These are phyloP conservation scores for Plenodomus lindquistii DNA, from an alignment of 2,329 filamentous ascomycete species.

Conservation along the genomic window DNA sequence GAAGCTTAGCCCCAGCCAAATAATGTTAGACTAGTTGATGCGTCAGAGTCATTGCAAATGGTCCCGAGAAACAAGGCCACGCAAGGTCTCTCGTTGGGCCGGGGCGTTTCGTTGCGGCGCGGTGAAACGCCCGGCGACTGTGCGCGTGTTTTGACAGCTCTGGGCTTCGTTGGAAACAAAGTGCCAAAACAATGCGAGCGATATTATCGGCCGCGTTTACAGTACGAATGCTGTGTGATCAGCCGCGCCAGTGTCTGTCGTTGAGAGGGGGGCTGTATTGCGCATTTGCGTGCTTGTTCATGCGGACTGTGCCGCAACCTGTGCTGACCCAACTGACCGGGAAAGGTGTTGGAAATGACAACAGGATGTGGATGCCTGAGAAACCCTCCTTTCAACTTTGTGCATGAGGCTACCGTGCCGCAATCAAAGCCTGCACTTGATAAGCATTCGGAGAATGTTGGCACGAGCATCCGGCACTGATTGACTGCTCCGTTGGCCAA, in stretches of 20 bases:
- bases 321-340: background rate
- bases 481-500: background rate
- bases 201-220: background rate
- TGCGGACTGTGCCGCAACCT: background rate
- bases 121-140: constrained; percentile 35
- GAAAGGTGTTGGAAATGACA: background rate
- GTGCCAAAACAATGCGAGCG: background rate
- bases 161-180: constrained; percentile 27
- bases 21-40: constrained; percentile 9
- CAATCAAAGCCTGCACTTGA: background rate
- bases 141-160: constrained; percentile 32
- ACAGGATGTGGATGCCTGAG: background rate
- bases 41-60: constrained; percentile 8
- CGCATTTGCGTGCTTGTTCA: too few species aligned
- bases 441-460: background rate
- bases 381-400: background rate
- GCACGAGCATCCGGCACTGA: too few species aligned
- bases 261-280: background rate
- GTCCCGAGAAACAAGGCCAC: constrained; percentile 23
- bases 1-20: background rate
- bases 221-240: background rate
- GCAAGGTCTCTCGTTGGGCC: constrained; percentile 28
- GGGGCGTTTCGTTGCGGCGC: constrained; percentile 22
- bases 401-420: background rate
- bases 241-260: background rate